Conservation (phyloP, 208 protist genomes). For the Wallacemonas rigidus region DNA sequence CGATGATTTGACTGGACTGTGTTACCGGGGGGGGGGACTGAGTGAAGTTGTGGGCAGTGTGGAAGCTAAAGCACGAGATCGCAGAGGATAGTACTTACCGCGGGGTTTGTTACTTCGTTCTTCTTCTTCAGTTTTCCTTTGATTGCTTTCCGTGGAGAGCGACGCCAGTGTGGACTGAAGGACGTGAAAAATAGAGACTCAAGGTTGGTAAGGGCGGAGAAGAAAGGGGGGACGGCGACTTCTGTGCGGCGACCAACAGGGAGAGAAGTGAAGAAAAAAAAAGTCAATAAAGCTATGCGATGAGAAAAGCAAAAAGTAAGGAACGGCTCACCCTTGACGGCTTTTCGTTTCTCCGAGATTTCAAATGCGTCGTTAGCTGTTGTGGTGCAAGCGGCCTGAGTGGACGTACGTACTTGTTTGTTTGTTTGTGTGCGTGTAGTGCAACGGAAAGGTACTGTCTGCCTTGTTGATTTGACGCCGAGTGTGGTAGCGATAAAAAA, state of each 20-base stretch:
- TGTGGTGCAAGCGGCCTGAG: too few species aligned
- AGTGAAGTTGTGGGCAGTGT: too few species aligned
- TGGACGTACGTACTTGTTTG: too few species aligned
- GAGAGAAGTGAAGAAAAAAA: conserved; percentile 13
- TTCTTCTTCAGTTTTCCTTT: too few species aligned
- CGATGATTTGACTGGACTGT: too few species aligned
- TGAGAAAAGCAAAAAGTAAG: conserved; percentile 7
- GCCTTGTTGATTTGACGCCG: neutral
- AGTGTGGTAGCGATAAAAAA: neutral
- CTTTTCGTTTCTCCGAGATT: neutral
- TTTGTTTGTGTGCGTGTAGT: conserved; percentile 1
- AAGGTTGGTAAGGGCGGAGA: too few species aligned
- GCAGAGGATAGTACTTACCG: too few species aligned
- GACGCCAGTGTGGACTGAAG: neutral
- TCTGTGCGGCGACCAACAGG: neutral
- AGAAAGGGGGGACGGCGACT: neutral
- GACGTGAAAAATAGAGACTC: neutral
- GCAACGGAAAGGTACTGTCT: neutral
- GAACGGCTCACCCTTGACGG: neutral
- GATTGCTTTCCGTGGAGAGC: neutral
- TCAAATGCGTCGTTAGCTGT: neutral
- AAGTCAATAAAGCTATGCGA: neutral
- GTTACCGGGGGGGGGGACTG: too few species aligned
- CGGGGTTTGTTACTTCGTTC: too few species aligned
- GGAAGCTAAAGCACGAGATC: too few species aligned